Conservation (phyloP, 352 stramenopile genomes). For the Globisporangium abappressorium region DNA sequence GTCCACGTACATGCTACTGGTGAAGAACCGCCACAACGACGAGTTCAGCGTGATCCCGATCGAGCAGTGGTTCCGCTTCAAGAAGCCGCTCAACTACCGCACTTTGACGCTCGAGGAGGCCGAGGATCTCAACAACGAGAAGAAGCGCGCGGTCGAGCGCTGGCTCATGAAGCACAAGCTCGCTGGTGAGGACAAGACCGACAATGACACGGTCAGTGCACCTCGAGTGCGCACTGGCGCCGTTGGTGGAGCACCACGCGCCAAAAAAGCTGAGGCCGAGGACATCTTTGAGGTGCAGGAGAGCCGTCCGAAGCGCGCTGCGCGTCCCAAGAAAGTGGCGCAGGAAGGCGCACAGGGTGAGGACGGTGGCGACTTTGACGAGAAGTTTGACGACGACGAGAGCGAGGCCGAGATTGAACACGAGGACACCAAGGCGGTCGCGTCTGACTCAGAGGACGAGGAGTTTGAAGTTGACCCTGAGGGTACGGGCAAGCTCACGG, state of each 20-base stretch:
- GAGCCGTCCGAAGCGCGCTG: conserved; percentile 42
- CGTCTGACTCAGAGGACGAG: conserved; percentile 75
- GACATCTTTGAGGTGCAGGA: conserved; percentile 72
- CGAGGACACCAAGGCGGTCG: conserved; percentile 55
- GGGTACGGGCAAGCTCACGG: conserved; percentile 69
- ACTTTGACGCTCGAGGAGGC: conserved; percentile 84
- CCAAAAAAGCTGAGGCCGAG: conserved; percentile 45
- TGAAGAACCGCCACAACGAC: conserved; percentile 86
- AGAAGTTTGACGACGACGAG: conserved; percentile 87
- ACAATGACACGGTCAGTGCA: conserved; percentile 56
- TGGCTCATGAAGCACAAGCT: conserved; percentile 90
- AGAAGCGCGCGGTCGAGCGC: conserved; percentile 84
- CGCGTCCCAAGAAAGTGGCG: conserved; percentile 42
- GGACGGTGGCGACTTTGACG: conserved; percentile 83
- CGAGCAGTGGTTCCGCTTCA: conserved; percentile 89
- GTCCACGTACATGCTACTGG: conserved; percentile 85
- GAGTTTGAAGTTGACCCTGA: conserved; percentile 74
- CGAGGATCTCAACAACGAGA: conserved; percentile 87
- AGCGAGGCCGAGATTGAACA: conserved; percentile 82
- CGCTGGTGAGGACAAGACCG: conserved; percentile 66
- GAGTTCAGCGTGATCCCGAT: conserved; percentile 87
- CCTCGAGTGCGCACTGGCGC: conserved; percentile 71
- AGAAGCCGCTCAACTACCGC: conserved; percentile 84
- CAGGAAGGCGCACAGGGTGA: conserved; percentile 66
- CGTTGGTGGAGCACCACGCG: conserved; percentile 23